Evolutionary conservation across 163 green algal genomes (phyloP).

Genomic region (Chloroidium sp.): DNA sequence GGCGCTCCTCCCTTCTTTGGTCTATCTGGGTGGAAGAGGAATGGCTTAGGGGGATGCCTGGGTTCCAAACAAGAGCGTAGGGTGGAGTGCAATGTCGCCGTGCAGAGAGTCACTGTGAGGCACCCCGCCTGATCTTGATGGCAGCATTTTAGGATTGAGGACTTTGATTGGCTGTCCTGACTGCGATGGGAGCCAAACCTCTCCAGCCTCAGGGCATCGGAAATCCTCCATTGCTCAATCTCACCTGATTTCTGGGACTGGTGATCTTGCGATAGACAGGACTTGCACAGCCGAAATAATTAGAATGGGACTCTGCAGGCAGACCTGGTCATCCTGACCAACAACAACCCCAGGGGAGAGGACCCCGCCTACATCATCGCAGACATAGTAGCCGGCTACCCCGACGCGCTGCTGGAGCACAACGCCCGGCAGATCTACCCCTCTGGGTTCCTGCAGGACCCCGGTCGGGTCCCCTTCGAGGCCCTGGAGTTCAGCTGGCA

Average conservation of each 20-base stretch:
- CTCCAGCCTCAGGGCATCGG: too few species aligned
- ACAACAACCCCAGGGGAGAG: conserved; percentile 73
- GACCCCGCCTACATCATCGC: conserved; percentile 54
- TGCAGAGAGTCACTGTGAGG: too few species aligned
- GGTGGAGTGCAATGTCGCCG: neutral
- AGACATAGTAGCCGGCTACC: conserved; percentile 82
- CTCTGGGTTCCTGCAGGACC: conserved; percentile 53
- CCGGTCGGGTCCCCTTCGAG: conserved; percentile 33
- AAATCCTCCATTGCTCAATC: too few species aligned
- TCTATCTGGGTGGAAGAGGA: too few species aligned
- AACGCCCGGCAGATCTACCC: conserved; percentile 15
- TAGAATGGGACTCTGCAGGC: conserved; percentile 18
- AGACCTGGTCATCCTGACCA: conserved; percentile 92
- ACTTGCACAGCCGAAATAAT: neutral
- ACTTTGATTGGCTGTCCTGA: too few species aligned
- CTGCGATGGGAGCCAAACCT: too few species aligned
- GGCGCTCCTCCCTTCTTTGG: too few species aligned
- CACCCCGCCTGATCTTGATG: too few species aligned
- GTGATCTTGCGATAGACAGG: neutral
- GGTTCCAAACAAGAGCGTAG: too few species aligned
- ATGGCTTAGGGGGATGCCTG: too few species aligned
- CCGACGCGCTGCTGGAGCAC: conserved; percentile 50
- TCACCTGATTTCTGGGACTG: too few species aligned
- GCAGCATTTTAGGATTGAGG: too few species aligned
- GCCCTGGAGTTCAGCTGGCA: conserved; percentile 14